A percentile compares a stretch with the other conserved stretches of the same genome.
These are phyloP conservation scores for Mortierella claussenii DNA, from an alignment of 192 early-diverging fungal genomes.

Conservation along the genomic window DNA sequence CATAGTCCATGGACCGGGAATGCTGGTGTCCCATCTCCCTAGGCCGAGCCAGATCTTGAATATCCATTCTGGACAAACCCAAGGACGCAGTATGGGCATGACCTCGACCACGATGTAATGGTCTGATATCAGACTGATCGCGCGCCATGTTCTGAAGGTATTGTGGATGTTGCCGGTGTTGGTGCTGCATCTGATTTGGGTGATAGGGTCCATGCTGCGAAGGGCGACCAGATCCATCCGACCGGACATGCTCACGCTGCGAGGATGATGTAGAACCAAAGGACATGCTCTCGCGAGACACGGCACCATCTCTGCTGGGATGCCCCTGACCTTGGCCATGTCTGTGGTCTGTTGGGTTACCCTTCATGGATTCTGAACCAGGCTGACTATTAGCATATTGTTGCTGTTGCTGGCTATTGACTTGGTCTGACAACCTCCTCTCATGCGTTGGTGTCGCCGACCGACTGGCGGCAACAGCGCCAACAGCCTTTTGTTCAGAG, in stretches of 20 bases:
- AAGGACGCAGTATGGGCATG: slow-evolving; percentile 42
- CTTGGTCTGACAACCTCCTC: no score
- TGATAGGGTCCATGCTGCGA: slow-evolving; percentile 23
- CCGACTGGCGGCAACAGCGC: no score
- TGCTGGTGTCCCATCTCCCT: slow-evolving; percentile 29
- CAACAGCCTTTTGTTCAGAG: no score
- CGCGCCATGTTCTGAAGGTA: slow-evolving; percentile 12
- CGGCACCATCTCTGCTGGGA: neutral
- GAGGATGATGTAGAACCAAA: neutral
- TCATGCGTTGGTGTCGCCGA: no score
- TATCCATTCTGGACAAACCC: slow-evolving; percentile 38
- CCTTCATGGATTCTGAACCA: slow-evolving; percentile 7
- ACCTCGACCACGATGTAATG: slow-evolving; percentile 26
- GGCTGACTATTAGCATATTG: no score
- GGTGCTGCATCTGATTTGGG: neutral
- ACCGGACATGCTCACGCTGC: slow-evolving; percentile 5
- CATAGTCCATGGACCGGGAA: slow-evolving; percentile 50
- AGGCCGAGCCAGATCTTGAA: slow-evolving; percentile 28
- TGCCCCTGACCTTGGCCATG: slow-evolving; percentile 1
- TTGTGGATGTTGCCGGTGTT: slow-evolving; percentile 15
- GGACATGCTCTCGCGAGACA: neutral
- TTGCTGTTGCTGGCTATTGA: no score
- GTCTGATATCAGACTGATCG: slow-evolving; percentile 19
- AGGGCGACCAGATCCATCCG: slow-evolving; percentile 1
- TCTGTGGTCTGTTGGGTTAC: slow-evolving; percentile 1